These are phyloP conservation scores for Neofusicoccum parvum DNA, from an alignment of 2,329 filamentous ascomycete genomes.

Conservation along the genomic window DNA sequence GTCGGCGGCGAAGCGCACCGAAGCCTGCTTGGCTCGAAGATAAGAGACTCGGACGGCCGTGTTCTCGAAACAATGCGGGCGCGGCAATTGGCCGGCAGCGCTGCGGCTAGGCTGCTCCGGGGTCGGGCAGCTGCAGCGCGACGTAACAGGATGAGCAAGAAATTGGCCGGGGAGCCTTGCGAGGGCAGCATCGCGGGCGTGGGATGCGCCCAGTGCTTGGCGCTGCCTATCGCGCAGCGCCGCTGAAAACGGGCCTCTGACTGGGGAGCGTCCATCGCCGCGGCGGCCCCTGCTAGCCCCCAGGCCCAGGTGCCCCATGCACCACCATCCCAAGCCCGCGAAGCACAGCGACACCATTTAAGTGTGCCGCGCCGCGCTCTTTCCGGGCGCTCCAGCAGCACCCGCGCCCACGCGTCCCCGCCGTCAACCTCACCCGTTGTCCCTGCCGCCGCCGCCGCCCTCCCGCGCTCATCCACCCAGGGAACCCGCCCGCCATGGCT, in stretches of 20 bases:
- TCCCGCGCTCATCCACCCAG: not conserved
- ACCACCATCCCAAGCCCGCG: not conserved
- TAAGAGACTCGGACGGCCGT: not conserved
- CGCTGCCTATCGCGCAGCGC: conserved; percentile 5
- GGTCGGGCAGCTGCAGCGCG: not conserved
- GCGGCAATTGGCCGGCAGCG: not conserved
- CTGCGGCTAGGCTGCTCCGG: not conserved
- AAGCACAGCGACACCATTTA: conserved; percentile 11
- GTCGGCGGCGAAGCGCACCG: conserved; percentile 4
- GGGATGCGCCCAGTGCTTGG: conserved; percentile 16
- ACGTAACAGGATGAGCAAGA: conserved; percentile 18
- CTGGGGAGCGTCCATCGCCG: conserved; percentile 12
- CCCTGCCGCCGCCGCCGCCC: not conserved
- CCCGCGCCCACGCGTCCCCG: not conserved
- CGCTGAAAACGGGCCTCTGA: conserved; percentile 10
- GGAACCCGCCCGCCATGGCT: not conserved
- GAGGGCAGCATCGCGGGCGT: conserved; percentile 1
- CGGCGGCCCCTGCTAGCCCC: conserved; percentile 11
- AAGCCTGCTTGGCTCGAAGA: conserved; percentile 6
- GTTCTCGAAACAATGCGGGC: not conserved
- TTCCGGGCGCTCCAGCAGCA: not conserved
- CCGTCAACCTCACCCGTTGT: not conserved
- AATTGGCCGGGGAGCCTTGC: conserved; percentile 1
- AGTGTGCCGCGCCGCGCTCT: conserved; percentile 2
- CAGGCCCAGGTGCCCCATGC: not conserved